Conservation (phyloP, 148 eudicot species). For the Rhododendron griersonianum region DNA sequence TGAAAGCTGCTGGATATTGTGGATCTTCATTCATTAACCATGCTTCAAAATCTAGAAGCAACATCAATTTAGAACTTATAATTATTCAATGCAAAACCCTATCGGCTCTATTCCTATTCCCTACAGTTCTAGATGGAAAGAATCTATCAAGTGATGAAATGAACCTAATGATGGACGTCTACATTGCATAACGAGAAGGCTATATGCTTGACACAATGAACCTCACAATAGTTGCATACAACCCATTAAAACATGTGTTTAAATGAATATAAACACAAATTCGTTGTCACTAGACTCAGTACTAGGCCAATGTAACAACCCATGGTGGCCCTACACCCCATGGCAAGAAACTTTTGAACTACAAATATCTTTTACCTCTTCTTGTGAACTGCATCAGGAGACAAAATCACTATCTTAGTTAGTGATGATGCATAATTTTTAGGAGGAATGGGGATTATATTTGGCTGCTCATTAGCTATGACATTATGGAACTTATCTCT, state of each 20-base stretch:
- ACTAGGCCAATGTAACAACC: neutral
- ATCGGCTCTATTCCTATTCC: neutral
- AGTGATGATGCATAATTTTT: neutral
- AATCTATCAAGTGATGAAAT: neutral
- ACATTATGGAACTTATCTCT: neutral
- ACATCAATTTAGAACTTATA: neutral
- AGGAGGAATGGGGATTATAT: neutral
- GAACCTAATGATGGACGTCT: neutral
- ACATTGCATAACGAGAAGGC: neutral
- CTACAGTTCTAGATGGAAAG: neutral
- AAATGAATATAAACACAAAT: neutral
- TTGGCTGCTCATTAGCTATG: neutral
- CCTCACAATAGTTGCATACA: neutral
- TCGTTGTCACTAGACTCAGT: neutral
- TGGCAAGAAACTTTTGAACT: neutral
- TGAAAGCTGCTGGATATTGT: neutral
- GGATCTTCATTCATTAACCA: neutral
- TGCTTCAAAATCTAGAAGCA: neutral
- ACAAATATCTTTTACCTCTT: neutral
- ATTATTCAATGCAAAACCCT: neutral
- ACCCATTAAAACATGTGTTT: neutral
- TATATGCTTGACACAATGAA: neutral
- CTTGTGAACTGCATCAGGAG: neutral
- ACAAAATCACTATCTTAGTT: neutral
- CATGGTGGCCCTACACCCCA: neutral